Conservation (phyloP, 129 eudicot species). For the Flaveria bidentis region DNA sequence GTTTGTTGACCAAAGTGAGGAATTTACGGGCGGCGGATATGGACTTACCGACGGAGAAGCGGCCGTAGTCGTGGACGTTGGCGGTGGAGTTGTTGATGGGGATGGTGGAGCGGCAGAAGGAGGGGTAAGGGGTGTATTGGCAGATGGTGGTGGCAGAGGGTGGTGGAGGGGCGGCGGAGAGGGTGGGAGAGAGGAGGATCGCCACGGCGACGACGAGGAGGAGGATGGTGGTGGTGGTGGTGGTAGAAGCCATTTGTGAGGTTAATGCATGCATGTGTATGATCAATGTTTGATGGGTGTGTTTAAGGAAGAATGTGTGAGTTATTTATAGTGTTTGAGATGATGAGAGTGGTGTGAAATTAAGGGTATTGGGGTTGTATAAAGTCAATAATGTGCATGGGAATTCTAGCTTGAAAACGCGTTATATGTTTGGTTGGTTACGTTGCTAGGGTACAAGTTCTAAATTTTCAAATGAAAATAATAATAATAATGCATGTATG, state of each 20-base stretch:
- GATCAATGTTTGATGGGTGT: neutral
- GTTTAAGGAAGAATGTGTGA: neutral
- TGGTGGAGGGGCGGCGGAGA: neutral
- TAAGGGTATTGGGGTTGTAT: neutral
- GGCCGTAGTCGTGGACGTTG: conserved; percentile 58
- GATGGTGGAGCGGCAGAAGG: conserved; percentile 54
- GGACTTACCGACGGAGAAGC: conserved; percentile 64
- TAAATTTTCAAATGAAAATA: conserved; percentile 15
- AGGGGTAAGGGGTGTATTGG: conserved; percentile 57
- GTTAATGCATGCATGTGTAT: conserved; percentile 17
- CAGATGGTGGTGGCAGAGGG: conserved; percentile 42
- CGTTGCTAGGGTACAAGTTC: conserved; percentile 12
- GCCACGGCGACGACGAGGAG: neutral
- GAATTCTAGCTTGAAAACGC: conserved; percentile 33
- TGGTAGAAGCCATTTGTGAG: conserved; percentile 5
- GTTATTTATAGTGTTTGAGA: conserved; percentile 23
- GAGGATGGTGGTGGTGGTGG: neutral
- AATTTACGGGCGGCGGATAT: conserved; percentile 52
- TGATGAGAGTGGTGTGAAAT: neutral
- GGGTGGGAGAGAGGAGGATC: conserved; percentile 14
- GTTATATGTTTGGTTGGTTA: conserved; percentile 28
- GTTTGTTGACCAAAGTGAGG: conserved; percentile 42
- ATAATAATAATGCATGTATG: neutral
- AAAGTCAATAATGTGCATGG: conserved; percentile 35
- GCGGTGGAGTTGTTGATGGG: conserved; percentile 45